Conservation (phyloP, 495 filamentous ascomycete genomes). For the Tuber umbilicatum region DNA sequence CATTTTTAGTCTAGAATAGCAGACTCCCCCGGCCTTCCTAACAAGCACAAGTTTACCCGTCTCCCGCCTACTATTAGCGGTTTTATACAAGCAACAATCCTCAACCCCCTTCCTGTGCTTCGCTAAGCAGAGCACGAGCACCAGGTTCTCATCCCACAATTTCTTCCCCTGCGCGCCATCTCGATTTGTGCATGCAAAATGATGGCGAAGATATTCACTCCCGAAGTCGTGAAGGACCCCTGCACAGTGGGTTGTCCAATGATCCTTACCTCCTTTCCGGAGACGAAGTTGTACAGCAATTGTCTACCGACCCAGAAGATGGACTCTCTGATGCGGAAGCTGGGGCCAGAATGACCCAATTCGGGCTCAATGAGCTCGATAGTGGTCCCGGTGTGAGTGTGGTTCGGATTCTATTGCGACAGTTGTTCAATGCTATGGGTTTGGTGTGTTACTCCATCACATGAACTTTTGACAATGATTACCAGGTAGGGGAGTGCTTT, state of each 20-base stretch:
- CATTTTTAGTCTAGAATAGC: neutral
- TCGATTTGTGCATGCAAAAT: constrained; percentile 39
- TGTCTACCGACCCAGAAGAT: constrained; percentile 55
- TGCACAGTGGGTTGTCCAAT: constrained; percentile 46
- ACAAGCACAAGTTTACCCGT: neutral
- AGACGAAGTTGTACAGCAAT: constrained; percentile 52
- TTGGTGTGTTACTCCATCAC: constrained; percentile 45
- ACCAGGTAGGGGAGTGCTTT: constrained; percentile 6
- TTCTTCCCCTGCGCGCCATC: constrained; percentile 10
- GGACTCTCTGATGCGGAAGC: constrained; percentile 56
- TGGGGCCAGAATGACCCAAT: constrained; percentile 50
- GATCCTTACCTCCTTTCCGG: constrained; percentile 60
- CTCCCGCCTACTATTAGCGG: neutral
- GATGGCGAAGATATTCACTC: constrained; percentile 41
- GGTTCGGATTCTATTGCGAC: constrained; percentile 54
- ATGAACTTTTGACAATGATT: constrained; percentile 32
- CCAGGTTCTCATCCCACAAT: constrained; percentile 4
- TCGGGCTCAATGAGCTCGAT: constrained; percentile 59
- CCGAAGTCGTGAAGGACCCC: constrained; percentile 43
- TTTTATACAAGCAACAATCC: neutral
- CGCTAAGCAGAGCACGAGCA: neutral
- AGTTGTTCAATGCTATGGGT: constrained; percentile 64
- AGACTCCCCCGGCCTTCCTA: neutral
- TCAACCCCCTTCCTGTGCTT: no score
- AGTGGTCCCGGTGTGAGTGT: constrained; percentile 54